These are phyloP conservation scores for Penicillium nordicum DNA, from an alignment of 2,329 filamentous ascomycete genomes.

Conservation along the genomic window DNA sequence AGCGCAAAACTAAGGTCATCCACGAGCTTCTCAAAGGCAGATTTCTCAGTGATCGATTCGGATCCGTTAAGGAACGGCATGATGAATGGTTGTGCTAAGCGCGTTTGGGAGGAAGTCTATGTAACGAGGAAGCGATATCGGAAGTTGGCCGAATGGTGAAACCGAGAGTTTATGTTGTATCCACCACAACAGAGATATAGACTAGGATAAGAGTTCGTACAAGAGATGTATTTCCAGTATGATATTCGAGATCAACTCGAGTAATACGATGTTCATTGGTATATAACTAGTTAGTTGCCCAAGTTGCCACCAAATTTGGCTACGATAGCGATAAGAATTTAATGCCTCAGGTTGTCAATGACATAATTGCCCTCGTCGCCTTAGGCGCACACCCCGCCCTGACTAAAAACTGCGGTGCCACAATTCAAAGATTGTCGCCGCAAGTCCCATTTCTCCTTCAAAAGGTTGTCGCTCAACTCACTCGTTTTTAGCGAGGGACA, in stretches of 20 bases:
- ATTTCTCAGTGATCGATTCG: slow-evolving; percentile 9
- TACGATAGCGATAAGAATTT: slow-evolving; percentile 16
- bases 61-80: slow-evolving; percentile 36
- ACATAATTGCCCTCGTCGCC: slow-evolving; percentile 22
- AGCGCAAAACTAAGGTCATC: slow-evolving; percentile 68
- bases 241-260: background rate
- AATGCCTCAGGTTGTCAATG: slow-evolving; percentile 13
- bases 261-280: background rate
- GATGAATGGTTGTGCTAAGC: background rate
- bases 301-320: slow-evolving; percentile 10
- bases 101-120: background rate
- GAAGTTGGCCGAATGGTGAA: background rate
- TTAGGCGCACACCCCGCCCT: slow-evolving; percentile 28
- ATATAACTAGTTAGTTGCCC: background rate
- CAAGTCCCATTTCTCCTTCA: slow-evolving; percentile 19
- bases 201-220: background rate
- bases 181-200: background rate
- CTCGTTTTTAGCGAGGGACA: slow-evolving; percentile 12
- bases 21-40: slow-evolving; percentile 66
- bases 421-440: slow-evolving; percentile 31
- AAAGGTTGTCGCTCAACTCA: slow-evolving; percentile 5
- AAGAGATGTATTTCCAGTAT: background rate
- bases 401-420: slow-evolving; percentile 32
- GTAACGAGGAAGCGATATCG: slow-evolving; percentile 3
- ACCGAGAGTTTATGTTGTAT: background rate